A percentile compares a stretch with the other conserved stretches of the same genome.
Conservation (phyloP, 768 basidiomycete genomes). For the Mycena indigotica region DNA sequence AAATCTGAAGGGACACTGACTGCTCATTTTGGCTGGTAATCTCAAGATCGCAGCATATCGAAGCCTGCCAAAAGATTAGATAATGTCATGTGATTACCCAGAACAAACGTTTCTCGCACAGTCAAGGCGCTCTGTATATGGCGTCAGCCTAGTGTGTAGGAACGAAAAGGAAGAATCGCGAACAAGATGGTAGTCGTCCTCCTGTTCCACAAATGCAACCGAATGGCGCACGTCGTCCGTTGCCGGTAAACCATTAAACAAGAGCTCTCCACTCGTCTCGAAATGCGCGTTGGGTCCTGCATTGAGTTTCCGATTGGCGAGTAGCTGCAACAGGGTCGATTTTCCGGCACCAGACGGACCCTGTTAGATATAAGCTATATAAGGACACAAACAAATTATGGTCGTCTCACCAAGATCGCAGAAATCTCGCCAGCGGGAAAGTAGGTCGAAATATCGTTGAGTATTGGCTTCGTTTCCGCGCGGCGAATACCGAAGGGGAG, state of each 20-base stretch:
- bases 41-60: conserved; percentile 18
- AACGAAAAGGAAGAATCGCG: background rate
- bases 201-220: conserved; percentile 21
- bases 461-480: conserved; percentile 17
- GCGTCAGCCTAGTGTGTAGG: background rate
- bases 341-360: conserved; percentile 17
- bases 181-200: conserved; percentile 22
- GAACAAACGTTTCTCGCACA: conserved; percentile 16
- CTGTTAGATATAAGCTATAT: background rate
- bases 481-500: conserved; percentile 18
- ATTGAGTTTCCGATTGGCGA: conserved; percentile 21
- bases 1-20: background rate
- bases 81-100: conserved; percentile 1
- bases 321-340: conserved; percentile 18
- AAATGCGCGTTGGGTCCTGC: conserved; percentile 21
- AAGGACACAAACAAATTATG: background rate
- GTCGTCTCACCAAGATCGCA: conserved; percentile 8
- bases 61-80: conserved; percentile 9
- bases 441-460: conserved; percentile 17
- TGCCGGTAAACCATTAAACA: conserved; percentile 30
- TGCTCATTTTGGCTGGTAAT: conserved; percentile 23
- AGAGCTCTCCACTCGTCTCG: conserved; percentile 21
- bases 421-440: conserved; percentile 25
- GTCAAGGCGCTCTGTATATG: conserved; percentile 18
- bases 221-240: conserved; percentile 18